Evolutionary conservation across 192 early-diverging fungal genomes (phyloP).

Genomic region (Coemansia sp.): DNA sequence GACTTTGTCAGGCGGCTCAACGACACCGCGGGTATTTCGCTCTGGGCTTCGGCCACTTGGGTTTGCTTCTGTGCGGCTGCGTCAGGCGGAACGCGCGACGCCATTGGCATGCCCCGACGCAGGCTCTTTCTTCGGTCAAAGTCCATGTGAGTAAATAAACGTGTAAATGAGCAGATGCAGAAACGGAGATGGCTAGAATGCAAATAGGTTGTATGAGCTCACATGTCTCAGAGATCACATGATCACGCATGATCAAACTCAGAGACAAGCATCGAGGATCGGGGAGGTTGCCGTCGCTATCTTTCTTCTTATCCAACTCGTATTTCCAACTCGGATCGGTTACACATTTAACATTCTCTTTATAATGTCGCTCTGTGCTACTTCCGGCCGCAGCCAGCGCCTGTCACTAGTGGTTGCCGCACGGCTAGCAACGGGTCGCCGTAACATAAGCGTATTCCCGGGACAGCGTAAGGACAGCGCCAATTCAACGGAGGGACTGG

Average conservation of each 20-base stretch:
- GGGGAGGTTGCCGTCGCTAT: background rate
- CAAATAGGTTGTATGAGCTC: background rate
- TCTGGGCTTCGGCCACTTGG: background rate
- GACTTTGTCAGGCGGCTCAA: conserved; percentile 39
- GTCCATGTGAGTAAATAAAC: conserved; percentile 7
- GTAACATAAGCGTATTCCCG: conserved; percentile 4
- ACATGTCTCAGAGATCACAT: background rate
- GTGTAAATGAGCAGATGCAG: background rate
- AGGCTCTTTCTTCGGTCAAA: conserved; percentile 18
- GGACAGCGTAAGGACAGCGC: background rate
- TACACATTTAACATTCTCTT: background rate
- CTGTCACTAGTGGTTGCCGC: background rate
- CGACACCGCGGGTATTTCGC: conserved; percentile 33
- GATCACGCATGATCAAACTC: background rate
- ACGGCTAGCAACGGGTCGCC: background rate
- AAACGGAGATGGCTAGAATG: background rate
- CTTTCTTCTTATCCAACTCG: background rate
- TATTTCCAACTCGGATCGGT: background rate
- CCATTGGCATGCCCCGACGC: conserved; percentile 18
- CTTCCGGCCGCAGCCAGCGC: background rate
- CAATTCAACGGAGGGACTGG: background rate
- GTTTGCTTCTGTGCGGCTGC: conserved; percentile 3
- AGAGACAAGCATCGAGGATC: background rate
- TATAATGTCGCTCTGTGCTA: background rate
- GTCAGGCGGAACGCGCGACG: conserved; percentile 2